Evolutionary conservation across 139 green algal genomes (phyloP), one percentile per base, ranked within the genome.

Genomic region (Dunaliella primolecta): DNA sequence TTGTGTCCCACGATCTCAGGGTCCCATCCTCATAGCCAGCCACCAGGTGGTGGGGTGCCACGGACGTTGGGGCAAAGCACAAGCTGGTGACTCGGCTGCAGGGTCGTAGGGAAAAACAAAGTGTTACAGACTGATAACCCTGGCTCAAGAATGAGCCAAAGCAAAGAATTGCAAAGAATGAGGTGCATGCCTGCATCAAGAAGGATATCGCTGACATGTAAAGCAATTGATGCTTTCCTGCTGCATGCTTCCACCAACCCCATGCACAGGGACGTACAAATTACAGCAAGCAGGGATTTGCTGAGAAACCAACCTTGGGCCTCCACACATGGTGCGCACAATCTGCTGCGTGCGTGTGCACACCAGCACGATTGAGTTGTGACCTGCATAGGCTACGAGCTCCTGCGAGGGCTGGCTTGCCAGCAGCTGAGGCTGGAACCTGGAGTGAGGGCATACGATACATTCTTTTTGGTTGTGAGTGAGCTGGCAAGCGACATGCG

Each of bases 371-470:
- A 91, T 84, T 15, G 81, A 71, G 31, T 80, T 79, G 72, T 91
- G 87, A 25, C 87, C 87, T 27, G 82, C 84, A 36, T 91, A 91
- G 21, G 87, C 87, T 30, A 85, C 70, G 2, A 88, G 84, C 57
- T 84, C 21, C 72, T 83, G 57, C 31, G 32, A 34, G 0, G 87
- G 87, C 72, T 80, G 78, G 33, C 84, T 46, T 0, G 84, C 82
- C 27, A 87, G 56, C 25, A 86, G 35, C 34, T 91, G 87, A 37
- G 80, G 36, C 27, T 74, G 57, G 56, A 86, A 91, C 87, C 87
- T 91, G 86, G 34, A n/a, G n/a, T n/a, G 29, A 24, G 75, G 30
- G 30, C n/a, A n/a, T n/a, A n/a, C n/a, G n/a, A n/a, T n/a, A n/a
- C n/a, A n/a, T n/a, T n/a, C n/a, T n/a, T n/a, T n/a, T n/a, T n/a